These are phyloP conservation scores for Ceratocystiopsis minuta DNA, from an alignment of 2,329 filamentous ascomycete genomes.

Conservation along the genomic window DNA sequence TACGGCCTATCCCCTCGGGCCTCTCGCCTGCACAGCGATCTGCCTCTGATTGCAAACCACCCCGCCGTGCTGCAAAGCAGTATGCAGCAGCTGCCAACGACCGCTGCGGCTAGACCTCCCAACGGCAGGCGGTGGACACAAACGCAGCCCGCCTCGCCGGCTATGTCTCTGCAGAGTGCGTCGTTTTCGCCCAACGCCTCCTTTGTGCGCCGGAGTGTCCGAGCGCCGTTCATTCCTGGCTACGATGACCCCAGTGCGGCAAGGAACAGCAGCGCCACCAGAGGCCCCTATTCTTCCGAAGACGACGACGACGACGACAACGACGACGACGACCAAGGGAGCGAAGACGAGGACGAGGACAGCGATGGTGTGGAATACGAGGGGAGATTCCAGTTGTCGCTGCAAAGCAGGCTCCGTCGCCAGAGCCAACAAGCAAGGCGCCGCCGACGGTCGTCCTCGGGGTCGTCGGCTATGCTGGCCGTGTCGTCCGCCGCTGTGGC, in stretches of 20 bases:
- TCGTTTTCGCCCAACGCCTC: constrained; percentile 4
- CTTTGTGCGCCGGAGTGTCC: too few relatives aligned
- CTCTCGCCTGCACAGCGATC: too few relatives aligned
- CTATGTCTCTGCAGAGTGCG: neutral
- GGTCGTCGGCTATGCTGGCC: constrained; percentile 1
- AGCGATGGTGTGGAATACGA: too few relatives aligned
- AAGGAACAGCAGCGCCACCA: too few relatives aligned
- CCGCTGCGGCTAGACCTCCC: too few relatives aligned
- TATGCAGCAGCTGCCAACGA: constrained; percentile 9
- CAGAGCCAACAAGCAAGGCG: too few relatives aligned
- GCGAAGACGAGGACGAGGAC: constrained; percentile 1
- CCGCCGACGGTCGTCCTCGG: constrained; percentile 1
- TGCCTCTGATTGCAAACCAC: neutral
- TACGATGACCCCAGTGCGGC: too few relatives aligned
- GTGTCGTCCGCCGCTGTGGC: neutral
- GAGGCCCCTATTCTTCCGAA: neutral
- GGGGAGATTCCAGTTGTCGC: too few relatives aligned
- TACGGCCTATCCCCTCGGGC: neutral
- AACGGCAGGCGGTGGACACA: too few relatives aligned
- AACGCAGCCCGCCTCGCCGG: neutral
- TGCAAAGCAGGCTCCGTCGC: too few relatives aligned
- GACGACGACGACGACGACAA: neutral
- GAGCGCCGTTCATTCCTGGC: too few relatives aligned
- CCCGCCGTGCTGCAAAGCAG: constrained; percentile 6
- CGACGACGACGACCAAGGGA: neutral